Evolutionary conservation across 306 rosid species (phyloP).

Genomic region (Rosa rugosa): DNA sequence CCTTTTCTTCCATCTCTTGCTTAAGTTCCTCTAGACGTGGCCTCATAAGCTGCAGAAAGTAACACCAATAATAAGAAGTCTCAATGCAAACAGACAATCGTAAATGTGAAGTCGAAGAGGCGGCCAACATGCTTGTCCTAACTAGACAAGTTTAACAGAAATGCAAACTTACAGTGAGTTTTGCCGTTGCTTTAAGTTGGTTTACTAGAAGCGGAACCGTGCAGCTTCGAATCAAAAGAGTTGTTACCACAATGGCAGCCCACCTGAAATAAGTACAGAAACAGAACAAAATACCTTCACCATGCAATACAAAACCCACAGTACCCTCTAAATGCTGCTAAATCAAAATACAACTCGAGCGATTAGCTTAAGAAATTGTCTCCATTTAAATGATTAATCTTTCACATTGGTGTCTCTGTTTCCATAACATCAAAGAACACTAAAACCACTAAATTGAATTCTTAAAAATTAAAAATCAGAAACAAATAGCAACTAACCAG

Average conservation of each 20-base stretch:
- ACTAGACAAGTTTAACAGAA: neutral
- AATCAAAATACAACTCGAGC: neutral
- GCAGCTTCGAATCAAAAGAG: conserved; percentile 62
- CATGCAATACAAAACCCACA: conserved; percentile 18
- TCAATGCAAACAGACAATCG: neutral
- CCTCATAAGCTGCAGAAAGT: conserved; percentile 63
- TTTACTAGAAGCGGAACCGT: conserved; percentile 68
- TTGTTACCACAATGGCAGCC: conserved; percentile 70
- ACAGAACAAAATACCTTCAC: conserved; percentile 8
- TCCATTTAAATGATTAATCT: neutral
- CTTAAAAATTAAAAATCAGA: too few species aligned
- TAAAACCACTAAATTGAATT: neutral
- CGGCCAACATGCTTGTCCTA: neutral
- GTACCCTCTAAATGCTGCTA: neutral
- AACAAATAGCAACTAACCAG: conserved; percentile 53
- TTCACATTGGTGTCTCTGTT: neutral
- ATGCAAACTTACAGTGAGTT: conserved; percentile 59
- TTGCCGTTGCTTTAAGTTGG: conserved; percentile 78
- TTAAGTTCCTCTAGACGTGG: conserved; percentile 65
- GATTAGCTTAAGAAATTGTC: neutral
- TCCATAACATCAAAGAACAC: neutral
- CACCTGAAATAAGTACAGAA: conserved; percentile 54
- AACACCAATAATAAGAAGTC: conserved; percentile 13
- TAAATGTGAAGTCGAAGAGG: neutral
- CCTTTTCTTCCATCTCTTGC: conserved; percentile 57